Evolutionary conservation across 1,139 yeast genomes (phyloP), one percentile per base, ranked within the genome.

Genomic region (Diutina rugosa): DNA sequence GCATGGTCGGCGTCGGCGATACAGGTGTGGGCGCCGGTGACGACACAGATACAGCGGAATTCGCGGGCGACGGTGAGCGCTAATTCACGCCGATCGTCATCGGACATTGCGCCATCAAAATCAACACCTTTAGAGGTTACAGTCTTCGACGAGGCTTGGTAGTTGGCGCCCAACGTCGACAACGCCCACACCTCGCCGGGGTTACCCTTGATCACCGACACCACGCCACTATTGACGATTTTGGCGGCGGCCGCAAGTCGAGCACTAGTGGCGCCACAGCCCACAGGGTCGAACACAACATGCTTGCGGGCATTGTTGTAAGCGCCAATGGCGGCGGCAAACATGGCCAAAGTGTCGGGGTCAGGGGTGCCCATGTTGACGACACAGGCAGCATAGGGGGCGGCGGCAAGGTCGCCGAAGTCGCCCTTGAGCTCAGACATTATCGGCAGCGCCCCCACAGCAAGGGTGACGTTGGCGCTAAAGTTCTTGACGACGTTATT

Each of bases 401-500:
- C 51, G 0, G 69, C 59, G 0, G 95, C 82, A 59, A 91, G 76
- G 41, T 87, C 95, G 10, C 68, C 78, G 63, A 78, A 90, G 65
- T 91, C 97, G 1, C 74, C 79, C 0, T 74, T 63, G 54, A 84
- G 74, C 63, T 89, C 96, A n/a, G 95, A 85, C 97, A 91, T 91
- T 29, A 89, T 84, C 2, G 98, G 97, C 1, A 95, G 85, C 0
- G 87, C 95, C 2, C 96, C 96, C 30, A 85, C 71, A 0, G 97
- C 90, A 57, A 91, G 72, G 0, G 95, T 83, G n/a, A 89, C 87
- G 64, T 91, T 90, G 38, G 98, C 97, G 60, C 90, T 85, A 65
- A 89, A 84, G 65, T 89, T 86, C 65, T 89, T 88, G 48, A 87
- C 97, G n/a, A 91, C 97, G 57, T 80, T 80, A 65, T 91, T 91